Conservation (phyloP, 352 stramenopile species). For the Phytophthora cactorum region DNA sequence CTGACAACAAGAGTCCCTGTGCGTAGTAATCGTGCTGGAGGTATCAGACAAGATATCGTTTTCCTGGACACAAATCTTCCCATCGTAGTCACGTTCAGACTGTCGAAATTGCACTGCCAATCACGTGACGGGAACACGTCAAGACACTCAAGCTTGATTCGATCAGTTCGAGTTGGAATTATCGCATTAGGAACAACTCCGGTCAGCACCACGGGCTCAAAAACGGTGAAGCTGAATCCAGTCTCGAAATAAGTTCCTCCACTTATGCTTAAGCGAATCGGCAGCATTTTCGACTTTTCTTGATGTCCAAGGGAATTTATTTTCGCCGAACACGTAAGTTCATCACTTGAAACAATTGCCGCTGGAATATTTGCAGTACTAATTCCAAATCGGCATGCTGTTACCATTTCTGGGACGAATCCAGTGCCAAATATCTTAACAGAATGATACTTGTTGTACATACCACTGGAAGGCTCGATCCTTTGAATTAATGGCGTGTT, state of each 20-base stretch:
- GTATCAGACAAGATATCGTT: slow-evolving; percentile 30
- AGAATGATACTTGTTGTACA: slow-evolving; percentile 28
- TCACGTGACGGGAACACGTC: slow-evolving; percentile 27
- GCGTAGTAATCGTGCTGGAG: slow-evolving; percentile 10
- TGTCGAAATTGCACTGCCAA: slow-evolving; percentile 38
- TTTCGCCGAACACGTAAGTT: slow-evolving; percentile 25
- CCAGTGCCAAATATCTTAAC: slow-evolving; percentile 30
- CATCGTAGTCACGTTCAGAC: slow-evolving; percentile 35
- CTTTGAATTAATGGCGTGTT: slow-evolving; percentile 29
- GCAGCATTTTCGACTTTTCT: slow-evolving; percentile 16
- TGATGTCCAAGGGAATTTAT: slow-evolving; percentile 7
- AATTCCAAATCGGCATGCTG: slow-evolving; percentile 38
- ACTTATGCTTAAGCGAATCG: slow-evolving; percentile 40
- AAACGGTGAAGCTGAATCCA: slow-evolving; percentile 39
- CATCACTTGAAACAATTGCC: slow-evolving; percentile 20
- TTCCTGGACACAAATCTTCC: slow-evolving; percentile 29
- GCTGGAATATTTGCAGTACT: slow-evolving; percentile 18
- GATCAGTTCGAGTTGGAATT: slow-evolving; percentile 28
- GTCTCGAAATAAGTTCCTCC: slow-evolving; percentile 38
- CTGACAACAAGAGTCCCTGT: slow-evolving; percentile 20
- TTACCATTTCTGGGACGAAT: slow-evolving; percentile 25
- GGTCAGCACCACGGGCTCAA: slow-evolving; percentile 29
- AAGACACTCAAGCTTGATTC: slow-evolving; percentile 28
- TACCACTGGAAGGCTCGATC: slow-evolving; percentile 34
- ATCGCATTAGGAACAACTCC: slow-evolving; percentile 28